Evolutionary conservation across 305 asterid species (phyloP).

Genomic region (Solanum chacoense): DNA sequence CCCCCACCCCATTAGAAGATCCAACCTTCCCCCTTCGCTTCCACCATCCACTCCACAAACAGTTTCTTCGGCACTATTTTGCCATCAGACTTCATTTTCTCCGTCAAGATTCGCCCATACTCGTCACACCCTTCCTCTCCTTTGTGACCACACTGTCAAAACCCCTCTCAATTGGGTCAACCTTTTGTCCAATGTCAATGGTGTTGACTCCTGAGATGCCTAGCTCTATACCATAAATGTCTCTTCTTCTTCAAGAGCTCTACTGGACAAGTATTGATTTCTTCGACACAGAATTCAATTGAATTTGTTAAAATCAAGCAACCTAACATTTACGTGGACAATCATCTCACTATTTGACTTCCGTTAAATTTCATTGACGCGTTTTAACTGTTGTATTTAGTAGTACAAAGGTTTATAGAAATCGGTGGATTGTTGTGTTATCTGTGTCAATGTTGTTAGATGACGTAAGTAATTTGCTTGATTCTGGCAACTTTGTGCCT

Average conservation of each 20-base stretch:
- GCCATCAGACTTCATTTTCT: not conserved
- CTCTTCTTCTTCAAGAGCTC: constrained; percentile 33
- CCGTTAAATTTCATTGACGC: not conserved
- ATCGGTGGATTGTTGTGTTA: not conserved
- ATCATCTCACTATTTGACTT: constrained; percentile 19
- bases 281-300: constrained; percentile 25
- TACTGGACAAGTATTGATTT: constrained; percentile 22
- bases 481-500: not conserved
- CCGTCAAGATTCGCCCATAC: not conserved
- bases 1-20: not conserved
- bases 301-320: constrained; percentile 41
- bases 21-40: not conserved
- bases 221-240: constrained; percentile 25
- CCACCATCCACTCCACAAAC: not conserved
- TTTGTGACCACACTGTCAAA: constrained; percentile 34
- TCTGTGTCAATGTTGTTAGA: not conserved
- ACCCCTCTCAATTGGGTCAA: constrained; percentile 40
- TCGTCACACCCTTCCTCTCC: not conserved
- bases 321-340: constrained; percentile 56
- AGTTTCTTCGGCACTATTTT: not conserved
- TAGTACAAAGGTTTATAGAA: not conserved
- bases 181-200: constrained; percentile 27
- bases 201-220: constrained; percentile 19
- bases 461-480: not conserved
- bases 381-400: accelerated